These are phyloP conservation scores for Digitaria exilis DNA, from an alignment of 202 grass and related monocot species.

Conservation along the genomic window DNA sequence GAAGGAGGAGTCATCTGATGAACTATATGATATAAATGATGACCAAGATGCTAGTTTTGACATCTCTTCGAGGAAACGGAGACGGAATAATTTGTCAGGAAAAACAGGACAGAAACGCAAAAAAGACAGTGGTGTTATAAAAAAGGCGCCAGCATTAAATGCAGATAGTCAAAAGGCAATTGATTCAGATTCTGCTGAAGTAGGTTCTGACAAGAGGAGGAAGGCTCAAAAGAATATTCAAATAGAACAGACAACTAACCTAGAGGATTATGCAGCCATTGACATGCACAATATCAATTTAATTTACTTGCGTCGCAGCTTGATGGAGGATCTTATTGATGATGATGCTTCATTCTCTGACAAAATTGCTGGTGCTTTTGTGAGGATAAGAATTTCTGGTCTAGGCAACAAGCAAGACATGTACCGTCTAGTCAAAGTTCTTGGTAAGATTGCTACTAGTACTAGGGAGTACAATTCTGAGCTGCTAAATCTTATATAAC, in stretches of 20 bases:
- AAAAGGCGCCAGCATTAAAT: too few species aligned
- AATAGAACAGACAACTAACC: constrained; percentile 55
- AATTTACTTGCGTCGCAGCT: constrained; percentile 83
- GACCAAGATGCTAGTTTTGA: constrained; percentile 81
- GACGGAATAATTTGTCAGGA: constrained; percentile 47
- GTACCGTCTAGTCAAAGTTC: constrained; percentile 95
- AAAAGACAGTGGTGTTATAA: constrained; percentile 33
- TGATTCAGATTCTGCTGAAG: too few species aligned
- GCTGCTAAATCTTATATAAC: constrained; percentile 40
- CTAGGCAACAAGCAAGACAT: constrained; percentile 93
- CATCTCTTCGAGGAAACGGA: constrained; percentile 53
- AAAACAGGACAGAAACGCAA: constrained; percentile 66
- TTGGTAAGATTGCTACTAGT: constrained; percentile 73
- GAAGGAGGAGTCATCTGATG: constrained; percentile 82
- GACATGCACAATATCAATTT: constrained; percentile 96
- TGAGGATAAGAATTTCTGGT: constrained; percentile 83
- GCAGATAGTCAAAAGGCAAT: too few species aligned
- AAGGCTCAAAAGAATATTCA: constrained; percentile 71
- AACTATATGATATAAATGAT: constrained; percentile 80
- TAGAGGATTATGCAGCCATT: constrained; percentile 89
- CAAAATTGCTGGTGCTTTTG: constrained; percentile 91
- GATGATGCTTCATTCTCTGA: constrained; percentile 64
- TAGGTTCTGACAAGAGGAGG: constrained; percentile 62
- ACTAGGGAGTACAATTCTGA: neutral
- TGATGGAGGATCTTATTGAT: constrained; percentile 89